Evolutionary conservation across 768 basidiomycete species (phyloP), one percentile per base, ranked within the genome.

Genomic region (Lactifluus piperatus): DNA sequence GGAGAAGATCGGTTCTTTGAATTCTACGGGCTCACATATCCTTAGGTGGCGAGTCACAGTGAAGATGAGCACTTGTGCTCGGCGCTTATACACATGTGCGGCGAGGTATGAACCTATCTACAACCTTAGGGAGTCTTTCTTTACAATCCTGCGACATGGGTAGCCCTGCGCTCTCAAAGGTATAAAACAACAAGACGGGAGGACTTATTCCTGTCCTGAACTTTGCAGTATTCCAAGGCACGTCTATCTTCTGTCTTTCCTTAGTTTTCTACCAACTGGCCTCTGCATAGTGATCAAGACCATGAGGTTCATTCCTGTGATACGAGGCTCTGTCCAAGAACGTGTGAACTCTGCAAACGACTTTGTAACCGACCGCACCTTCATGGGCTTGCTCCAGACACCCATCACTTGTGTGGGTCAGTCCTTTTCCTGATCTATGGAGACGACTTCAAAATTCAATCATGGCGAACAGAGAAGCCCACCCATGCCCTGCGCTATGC

Each of bases 361-460:
- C 70, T 81, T 18, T 85, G 83, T 58, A 69, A 74, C 2, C 64
- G 70, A 51, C 60, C 64, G 18, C 83, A 84, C 70, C 70, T 84
- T 44, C 83, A 85, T 54, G 81, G 75, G 3, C 70, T 82, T 5
- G 65, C 74, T 20, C 56, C 60, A 1, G 66, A 58, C 9, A 70
- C 73, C 0, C 61, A 76, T 29, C 83, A 84, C 71, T 73, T 84
- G 34, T 85, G 83, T 71, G 81, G 82, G 83, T 82, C 24, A 39
- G 70, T 71, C 10, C 41, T 29, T 51, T 45, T 2, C n/a, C 29
- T 32, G 24, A 24, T 46, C 3, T 26, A n/a, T n/a, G 11, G 14
- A 11, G 14, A n/a, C 4, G n/a, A 36, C 4, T 13, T 51, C 46
- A 34, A 30, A 13, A 10, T 22, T 48, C 13, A 1, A n/a, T 26